A percentile compares a stretch with the other conserved stretches of the same genome.
phyloP scores from a whole-genome alignment of 2,329 filamentous ascomycete species.

The Thielaviopsis musarum region DNA sequence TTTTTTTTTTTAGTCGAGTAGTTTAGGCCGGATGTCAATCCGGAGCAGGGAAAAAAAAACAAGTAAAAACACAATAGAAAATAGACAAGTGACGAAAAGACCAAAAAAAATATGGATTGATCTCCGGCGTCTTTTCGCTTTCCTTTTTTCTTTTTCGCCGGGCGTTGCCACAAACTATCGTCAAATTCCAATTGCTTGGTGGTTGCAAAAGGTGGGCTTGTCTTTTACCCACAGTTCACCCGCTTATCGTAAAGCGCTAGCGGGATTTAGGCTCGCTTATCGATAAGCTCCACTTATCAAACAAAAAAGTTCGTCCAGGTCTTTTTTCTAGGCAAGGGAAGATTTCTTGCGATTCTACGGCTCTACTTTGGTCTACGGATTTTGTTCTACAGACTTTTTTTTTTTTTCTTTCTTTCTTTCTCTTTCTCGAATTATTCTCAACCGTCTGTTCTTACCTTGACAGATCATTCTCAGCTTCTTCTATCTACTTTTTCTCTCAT shows the following conservation, averaged over 20 bases:
- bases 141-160: neutral
- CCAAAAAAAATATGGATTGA: too few species aligned
- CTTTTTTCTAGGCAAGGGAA: neutral
- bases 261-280: neutral
- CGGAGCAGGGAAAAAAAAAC: too few species aligned
- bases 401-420: neutral
- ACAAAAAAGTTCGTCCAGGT: slow-evolving; percentile 10
- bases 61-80: too few species aligned
- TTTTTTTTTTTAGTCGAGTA: too few species aligned
- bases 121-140: neutral
- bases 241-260: neutral
- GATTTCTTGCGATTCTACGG: neutral
- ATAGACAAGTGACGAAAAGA: too few species aligned
- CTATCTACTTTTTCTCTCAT: neutral
- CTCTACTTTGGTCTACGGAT: neutral
- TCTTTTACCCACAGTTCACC: neutral
- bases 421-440: slow-evolving; percentile 1
- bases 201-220: neutral
- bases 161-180: neutral
- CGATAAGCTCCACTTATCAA: slow-evolving; percentile 4
- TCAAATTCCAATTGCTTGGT: neutral
- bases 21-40: too few species aligned
- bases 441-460: neutral
- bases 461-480: neutral
- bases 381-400: neutral